These are phyloP conservation scores for Pyricularia grisea DNA, from an alignment of 2,329 filamentous ascomycete genomes.

Conservation along the genomic window DNA sequence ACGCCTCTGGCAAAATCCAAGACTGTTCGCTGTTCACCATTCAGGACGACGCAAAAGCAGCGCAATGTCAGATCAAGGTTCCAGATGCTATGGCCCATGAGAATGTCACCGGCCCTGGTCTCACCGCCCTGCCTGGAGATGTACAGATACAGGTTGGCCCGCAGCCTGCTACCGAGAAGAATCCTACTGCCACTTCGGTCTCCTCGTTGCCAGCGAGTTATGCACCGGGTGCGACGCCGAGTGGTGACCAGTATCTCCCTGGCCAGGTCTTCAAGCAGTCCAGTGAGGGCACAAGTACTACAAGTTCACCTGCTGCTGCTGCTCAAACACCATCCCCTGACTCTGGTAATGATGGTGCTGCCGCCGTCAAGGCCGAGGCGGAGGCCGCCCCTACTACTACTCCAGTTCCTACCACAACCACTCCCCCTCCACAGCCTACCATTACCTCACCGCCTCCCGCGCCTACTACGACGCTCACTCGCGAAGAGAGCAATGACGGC, in stretches of 20 bases:
- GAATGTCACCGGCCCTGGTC: slow-evolving; percentile 44
- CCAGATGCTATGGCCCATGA: slow-evolving; percentile 42
- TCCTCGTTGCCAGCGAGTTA: slow-evolving; percentile 22
- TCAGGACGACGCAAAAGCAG: slow-evolving; percentile 44
- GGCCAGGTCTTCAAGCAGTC: slow-evolving; percentile 28
- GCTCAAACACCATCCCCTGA: not conserved
- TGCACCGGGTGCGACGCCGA: slow-evolving; percentile 22
- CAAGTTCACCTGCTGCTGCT: not conserved
- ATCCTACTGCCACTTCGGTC: slow-evolving; percentile 11
- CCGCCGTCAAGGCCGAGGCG: slow-evolving; percentile 5
- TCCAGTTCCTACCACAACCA: slow-evolving; percentile 6
- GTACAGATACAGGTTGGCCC: slow-evolving; percentile 32
- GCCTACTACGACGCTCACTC: slow-evolving; percentile 15
- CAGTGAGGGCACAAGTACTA: not conserved
- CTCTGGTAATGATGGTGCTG: slow-evolving; percentile 7
- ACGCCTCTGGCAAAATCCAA: slow-evolving; percentile 53
- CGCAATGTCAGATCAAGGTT: slow-evolving; percentile 47
- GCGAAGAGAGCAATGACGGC: slow-evolving; percentile 25
- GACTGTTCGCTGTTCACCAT: slow-evolving; percentile 72
- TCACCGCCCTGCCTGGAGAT: slow-evolving; percentile 54
- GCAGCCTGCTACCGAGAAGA: slow-evolving; percentile 12
- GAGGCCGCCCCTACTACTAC: not conserved
- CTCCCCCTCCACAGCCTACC: slow-evolving; percentile 7
- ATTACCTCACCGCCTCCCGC: slow-evolving; percentile 18
- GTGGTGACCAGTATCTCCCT: slow-evolving; percentile 23